These are phyloP conservation scores for Scutellaria galericulata DNA, from an alignment of 257 asterid genomes.

Conservation along the genomic window DNA sequence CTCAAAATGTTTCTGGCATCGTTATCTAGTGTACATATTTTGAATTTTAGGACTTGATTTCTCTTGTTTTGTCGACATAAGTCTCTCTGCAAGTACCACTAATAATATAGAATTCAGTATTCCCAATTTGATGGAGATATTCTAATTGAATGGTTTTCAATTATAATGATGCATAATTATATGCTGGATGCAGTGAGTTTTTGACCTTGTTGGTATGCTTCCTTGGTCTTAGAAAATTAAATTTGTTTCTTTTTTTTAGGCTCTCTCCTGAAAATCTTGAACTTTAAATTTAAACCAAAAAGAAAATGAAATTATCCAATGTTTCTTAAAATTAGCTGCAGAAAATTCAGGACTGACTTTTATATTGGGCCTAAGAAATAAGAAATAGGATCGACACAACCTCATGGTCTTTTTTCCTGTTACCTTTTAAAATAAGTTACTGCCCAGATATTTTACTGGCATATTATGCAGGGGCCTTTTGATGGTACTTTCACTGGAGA, in stretches of 20 bases:
- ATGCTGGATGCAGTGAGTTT: conserved; percentile 25
- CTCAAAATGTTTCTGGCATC: neutral
- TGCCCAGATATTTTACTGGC: no score
- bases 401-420: no score
- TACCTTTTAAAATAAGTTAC: no score
- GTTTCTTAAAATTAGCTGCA: no score
- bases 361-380: no score
- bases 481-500: no score
- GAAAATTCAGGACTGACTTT: no score
- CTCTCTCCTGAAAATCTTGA: conserved; percentile 25
- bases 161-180: neutral
- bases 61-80: conserved; percentile 25
- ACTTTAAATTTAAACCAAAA: neutral
- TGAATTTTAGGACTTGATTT: conserved; percentile 21
- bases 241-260: neutral
- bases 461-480: no score
- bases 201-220: conserved; percentile 18
- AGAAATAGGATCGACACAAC: no score
- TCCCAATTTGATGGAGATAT: conserved; percentile 5
- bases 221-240: conserved; percentile 14
- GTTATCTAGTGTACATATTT: conserved; percentile 6
- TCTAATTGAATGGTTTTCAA: conserved; percentile 8
- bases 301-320: no score
- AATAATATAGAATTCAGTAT: neutral
- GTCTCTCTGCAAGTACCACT: conserved; percentile 18